Evolutionary conservation across 257 asterid species (phyloP), one percentile per base, ranked within the genome.

Genomic region (Fraxinus anomala): DNA sequence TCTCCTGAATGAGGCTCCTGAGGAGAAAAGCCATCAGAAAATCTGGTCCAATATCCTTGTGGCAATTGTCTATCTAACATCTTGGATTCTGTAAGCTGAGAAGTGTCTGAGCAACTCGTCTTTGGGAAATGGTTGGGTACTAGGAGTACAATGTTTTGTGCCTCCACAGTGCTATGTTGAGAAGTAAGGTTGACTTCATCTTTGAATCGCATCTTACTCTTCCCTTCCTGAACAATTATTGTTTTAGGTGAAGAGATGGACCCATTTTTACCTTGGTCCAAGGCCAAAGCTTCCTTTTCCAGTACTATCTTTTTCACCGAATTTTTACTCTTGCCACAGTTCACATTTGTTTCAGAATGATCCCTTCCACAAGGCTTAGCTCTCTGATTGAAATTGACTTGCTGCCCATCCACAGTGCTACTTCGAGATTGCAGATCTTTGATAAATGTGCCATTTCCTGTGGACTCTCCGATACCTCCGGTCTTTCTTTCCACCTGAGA

Each of bases 1-100:
- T 81, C 91, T 44, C 84, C 82, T 12, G 86, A 82, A 75, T 76
- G 69, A 49, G 78, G 79, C 77, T 89, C 91, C 82, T 33, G 87
- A 30, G 91, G 82, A 70, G 89, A 86, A 78, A 81, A 79, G 82
- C 83, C 84, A 86, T 85, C 88, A 74, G 93, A 82, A 72, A 85
- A 80, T 84, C 87, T 85, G 24, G 37, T 82, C 78, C 68, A 87
- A 23, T 72, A 49, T 31, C 37, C 78, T 73, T 82, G 91, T 36
- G 88, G 73, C 75, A 81, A 68, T 68, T 87, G 86, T 73, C 76
- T 88, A 78, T 87, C 87, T 49, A 86, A 83, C 23, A 85, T 72
- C 82, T 85, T 82, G 40, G 89, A 82, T 82, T 89, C 92, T 73
- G 85, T 68, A 76, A 86, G 51, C 77, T 65, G 92, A 72, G 88